Evolutionary conservation across 2,329 filamentous ascomycete genomes (phyloP).

Genomic region (Sclerotinia borealis): DNA sequence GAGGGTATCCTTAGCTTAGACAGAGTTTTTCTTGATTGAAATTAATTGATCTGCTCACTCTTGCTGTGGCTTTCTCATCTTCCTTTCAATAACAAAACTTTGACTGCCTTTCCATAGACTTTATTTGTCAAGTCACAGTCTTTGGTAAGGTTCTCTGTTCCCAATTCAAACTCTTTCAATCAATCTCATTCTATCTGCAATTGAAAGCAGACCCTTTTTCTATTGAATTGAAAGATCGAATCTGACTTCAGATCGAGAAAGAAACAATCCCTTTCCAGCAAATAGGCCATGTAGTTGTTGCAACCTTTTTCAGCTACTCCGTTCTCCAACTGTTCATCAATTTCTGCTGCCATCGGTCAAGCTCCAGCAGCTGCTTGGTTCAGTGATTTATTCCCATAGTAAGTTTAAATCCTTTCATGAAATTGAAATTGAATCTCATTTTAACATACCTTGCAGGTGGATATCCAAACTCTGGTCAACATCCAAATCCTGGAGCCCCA

Average conservation of each 20-base stretch:
- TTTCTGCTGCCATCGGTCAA: no score
- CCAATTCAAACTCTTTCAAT: background rate
- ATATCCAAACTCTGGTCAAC: slow-evolving; percentile 54
- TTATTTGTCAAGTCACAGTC: background rate
- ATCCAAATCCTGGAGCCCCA: slow-evolving; percentile 40
- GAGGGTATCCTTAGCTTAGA: background rate
- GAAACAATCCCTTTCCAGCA: background rate
- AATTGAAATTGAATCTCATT: no score
- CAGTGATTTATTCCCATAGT: no score
- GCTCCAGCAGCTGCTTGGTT: no score
- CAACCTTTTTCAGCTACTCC: no score
- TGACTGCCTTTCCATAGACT: background rate
- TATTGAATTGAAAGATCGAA: no score
- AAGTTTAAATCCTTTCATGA: no score
- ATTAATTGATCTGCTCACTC: background rate
- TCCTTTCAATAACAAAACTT: background rate
- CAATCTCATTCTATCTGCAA: background rate
- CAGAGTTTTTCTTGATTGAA: background rate
- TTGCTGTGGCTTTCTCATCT: background rate
- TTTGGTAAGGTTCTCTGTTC: background rate
- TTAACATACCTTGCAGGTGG: no score
- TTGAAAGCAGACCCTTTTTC: background rate
- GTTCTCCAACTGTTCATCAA: no score
- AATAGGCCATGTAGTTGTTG: no score
- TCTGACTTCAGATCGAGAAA: background rate